These are phyloP conservation scores for Atkinsonella texensis DNA, from an alignment of 2,329 filamentous ascomycete genomes.

Conservation along the genomic window DNA sequence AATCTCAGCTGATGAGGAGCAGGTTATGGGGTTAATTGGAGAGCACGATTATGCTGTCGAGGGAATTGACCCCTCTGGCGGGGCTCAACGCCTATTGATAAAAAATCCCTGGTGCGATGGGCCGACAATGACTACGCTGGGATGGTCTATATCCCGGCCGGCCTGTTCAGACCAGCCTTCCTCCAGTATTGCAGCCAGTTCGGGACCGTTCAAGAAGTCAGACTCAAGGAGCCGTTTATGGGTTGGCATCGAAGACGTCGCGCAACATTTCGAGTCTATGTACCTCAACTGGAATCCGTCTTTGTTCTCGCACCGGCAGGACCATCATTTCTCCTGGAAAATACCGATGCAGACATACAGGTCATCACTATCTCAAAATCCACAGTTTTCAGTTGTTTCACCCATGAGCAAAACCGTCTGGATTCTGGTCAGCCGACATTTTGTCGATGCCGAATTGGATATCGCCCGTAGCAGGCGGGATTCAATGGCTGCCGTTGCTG, in stretches of 20 bases:
- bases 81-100: slow-evolving; percentile 59
- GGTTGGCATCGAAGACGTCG: slow-evolving; percentile 79
- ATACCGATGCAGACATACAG: slow-evolving; percentile 37
- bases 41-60: slow-evolving; percentile 93
- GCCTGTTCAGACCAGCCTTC: slow-evolving; percentile 8
- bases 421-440: slow-evolving; percentile 80
- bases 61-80: slow-evolving; percentile 53
- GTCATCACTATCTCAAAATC: slow-evolving; percentile 50
- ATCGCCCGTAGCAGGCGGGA: slow-evolving; percentile 35
- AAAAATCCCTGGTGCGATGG: slow-evolving; percentile 96
- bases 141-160: neutral
- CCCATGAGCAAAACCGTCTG: slow-evolving; percentile 54
- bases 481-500: slow-evolving; percentile 32
- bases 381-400: slow-evolving; percentile 59
- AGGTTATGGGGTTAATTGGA: slow-evolving; percentile 67
- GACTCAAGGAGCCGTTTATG: slow-evolving; percentile 67
- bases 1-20: slow-evolving; percentile 65
- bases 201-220: neutral
- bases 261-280: slow-evolving; percentile 88
- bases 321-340: slow-evolving; percentile 83
- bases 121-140: slow-evolving; percentile 44
- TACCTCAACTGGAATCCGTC: slow-evolving; percentile 96
- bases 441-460: slow-evolving; percentile 54
- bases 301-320: slow-evolving; percentile 69
- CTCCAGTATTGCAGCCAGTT: neutral